Evolutionary conservation across 345 rosid species (phyloP).

Genomic region (Isatis tinctoria): DNA sequence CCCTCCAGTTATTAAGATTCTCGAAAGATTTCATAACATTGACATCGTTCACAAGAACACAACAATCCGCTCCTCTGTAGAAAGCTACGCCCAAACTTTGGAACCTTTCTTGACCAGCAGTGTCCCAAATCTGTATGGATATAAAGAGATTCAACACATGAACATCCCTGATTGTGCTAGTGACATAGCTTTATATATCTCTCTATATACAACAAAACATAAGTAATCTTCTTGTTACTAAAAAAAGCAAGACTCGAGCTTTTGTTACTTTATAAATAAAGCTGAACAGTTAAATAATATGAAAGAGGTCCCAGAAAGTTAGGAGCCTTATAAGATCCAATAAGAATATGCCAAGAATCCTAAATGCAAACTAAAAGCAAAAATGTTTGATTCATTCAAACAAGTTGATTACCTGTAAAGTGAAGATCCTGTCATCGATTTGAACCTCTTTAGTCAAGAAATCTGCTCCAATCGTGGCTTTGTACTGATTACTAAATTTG

Average conservation of each 20-base stretch:
- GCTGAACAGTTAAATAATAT: background rate
- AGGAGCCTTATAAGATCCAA: background rate
- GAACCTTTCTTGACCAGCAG: constrained; percentile 89
- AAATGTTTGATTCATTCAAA: background rate
- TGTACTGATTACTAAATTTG: constrained; percentile 88
- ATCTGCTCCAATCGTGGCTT: constrained; percentile 95
- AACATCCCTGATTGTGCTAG: background rate
- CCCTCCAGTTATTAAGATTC: constrained; percentile 85
- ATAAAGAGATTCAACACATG: background rate
- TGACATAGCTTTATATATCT: background rate
- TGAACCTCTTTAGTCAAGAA: constrained; percentile 90
- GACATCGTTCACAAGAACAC: constrained; percentile 86
- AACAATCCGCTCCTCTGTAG: constrained; percentile 86
- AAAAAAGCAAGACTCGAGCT: background rate
- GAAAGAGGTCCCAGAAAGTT: background rate
- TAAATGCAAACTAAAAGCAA: background rate
- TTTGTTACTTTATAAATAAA: background rate
- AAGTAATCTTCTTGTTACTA: no score
- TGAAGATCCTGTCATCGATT: constrained; percentile 82
- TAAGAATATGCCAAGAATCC: constrained; percentile 15
- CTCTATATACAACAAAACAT: background rate
- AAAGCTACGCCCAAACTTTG: constrained; percentile 90
- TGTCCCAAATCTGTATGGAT: constrained; percentile 69
- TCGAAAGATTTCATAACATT: constrained; percentile 87
- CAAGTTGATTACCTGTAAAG: constrained; percentile 54